phyloP scores from a whole-genome alignment of 495 filamentous ascomycete genomes.

The Neurospora tetraspora region DNA sequence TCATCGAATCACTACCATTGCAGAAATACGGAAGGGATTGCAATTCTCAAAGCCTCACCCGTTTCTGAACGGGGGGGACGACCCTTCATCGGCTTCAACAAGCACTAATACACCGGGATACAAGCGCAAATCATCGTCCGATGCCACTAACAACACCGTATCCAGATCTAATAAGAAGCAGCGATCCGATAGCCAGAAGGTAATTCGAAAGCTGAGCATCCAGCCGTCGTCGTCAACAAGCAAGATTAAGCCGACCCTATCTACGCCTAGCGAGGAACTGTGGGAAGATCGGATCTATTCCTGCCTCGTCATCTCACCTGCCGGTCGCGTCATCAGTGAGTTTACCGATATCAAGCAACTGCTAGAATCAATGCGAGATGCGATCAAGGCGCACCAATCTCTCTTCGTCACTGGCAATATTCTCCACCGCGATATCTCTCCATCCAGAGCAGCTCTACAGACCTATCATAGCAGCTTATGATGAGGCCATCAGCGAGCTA shows the following conservation, averaged over 20 bases:
- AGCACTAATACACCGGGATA: not conserved
- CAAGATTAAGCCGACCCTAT: too few species aligned
- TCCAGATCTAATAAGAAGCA: not conserved
- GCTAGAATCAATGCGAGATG: not conserved
- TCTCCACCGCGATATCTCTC: slow-evolving; percentile 29
- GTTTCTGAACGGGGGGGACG: not conserved
- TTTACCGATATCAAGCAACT: not conserved
- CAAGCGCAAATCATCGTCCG: not conserved
- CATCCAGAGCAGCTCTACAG: too few species aligned
- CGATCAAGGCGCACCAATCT: slow-evolving; percentile 16
- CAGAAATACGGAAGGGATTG: not conserved
- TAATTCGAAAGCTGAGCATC: too few species aligned
- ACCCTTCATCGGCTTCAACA: not conserved
- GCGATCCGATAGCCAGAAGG: too few species aligned
- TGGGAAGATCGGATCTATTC: not conserved
- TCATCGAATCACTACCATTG: not conserved
- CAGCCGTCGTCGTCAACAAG: too few species aligned
- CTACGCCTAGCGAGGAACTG: not conserved
- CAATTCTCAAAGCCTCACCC: not conserved
- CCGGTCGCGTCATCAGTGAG: not conserved
- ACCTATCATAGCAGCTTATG: too few species aligned
- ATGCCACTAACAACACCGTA: not conserved
- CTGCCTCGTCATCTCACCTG: not conserved
- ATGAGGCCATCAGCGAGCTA: too few species aligned
- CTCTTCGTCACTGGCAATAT: slow-evolving; percentile 25